Percentiles rank a stretch among this genome's conserved stretches.
Conservation (phyloP, 495 filamentous ascomycete genomes). For the Podospora tetraspora region DNA sequence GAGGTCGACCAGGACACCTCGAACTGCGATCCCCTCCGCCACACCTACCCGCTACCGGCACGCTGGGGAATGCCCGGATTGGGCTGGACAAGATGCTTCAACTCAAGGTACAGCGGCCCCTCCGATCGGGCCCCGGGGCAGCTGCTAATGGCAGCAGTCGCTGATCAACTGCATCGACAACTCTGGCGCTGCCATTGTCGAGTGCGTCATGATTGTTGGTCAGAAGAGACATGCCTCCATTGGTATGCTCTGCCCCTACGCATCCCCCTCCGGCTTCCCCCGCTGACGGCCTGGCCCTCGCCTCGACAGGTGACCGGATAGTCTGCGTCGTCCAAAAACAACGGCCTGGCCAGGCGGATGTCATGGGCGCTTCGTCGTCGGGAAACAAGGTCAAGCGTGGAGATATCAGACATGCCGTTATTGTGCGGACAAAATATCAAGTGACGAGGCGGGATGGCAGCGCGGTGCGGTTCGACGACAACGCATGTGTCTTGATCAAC, state of each 20-base stretch:
- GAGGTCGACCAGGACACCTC: not conserved
- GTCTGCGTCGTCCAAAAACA: conserved; percentile 98
- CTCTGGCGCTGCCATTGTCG: conserved; percentile 94
- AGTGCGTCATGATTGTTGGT: conserved; percentile 86
- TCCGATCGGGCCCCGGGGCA: not conserved
- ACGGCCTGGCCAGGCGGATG: conserved; percentile 52
- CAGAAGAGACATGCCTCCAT: conserved; percentile 88
- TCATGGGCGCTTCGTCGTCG: conserved; percentile 53
- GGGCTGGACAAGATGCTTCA: conserved; percentile 78
- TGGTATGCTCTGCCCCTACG: conserved; percentile 51
- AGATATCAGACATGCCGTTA: conserved; percentile 93
- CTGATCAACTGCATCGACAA: conserved; percentile 99
- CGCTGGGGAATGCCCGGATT: conserved; percentile 11
- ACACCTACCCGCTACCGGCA: not conserved
- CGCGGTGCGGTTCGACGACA: conserved; percentile 90
- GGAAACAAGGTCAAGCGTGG: conserved; percentile 92
- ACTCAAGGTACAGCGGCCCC: conserved; percentile 67
- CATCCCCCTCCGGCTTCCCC: not conserved
- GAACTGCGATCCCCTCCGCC: not conserved
- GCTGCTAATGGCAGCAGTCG: conserved; percentile 53
- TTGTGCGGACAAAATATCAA: conserved; percentile 86
- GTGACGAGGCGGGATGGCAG: conserved; percentile 81
- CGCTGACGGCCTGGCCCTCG: not conserved
- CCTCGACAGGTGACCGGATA: conserved; percentile 76
- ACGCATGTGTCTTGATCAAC: conserved; percentile 95